Base-by-base conservation (phyloP, 495 filamentous ascomycete species). In the Penicillium subrubescens region DNA sequence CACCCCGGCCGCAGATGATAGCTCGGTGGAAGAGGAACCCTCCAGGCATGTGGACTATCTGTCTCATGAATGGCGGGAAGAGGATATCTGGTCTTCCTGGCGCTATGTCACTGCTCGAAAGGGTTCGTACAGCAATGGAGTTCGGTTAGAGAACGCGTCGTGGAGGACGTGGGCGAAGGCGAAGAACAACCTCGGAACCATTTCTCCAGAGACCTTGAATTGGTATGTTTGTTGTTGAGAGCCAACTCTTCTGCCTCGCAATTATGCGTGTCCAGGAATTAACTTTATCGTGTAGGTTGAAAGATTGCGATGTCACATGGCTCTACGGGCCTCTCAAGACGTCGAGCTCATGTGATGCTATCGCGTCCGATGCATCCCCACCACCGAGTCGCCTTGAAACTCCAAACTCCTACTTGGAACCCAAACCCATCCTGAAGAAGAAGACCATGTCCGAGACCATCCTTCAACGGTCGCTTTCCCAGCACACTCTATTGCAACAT, bases 51-150 rank as follows among this genome's bases (percentile, higher is more conserved):
- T 98, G 39, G 95, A 99, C 77, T 99, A 99, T 73, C 83, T 99
- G 6, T 96, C 94, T 37, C 91, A 99, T 69, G 87, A 94, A 59
- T 99, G 95, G 95, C 87, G 85, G 46, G 94, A 98, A 78, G 94
- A 97, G 76, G 95, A 99, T 76, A 96, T 99, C 12, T 99, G 95
- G 95, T 86, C 92, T 15, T 97, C 94, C 3, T 99, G 95, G 95
- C 88, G 92, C 62, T 92, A 94, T 77, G 92, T 99, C 67, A 88
- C 93, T 43, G 84, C 88, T 14, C 90, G 90, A 64, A 84, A 88
- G 71, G 87, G 86, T 31, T 83, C 90, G 48, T 96, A 96, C 68
- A 90, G 82, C 65, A 93, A 99, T 71, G 83, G 90, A 29, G 86
- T 89, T 11, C 83, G 95, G 57, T 75, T 99, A 56, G 95, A 99